These are phyloP conservation scores for Hypholoma fasciculare DNA, from an alignment of 768 basidiomycete species.

Conservation along the genomic window DNA sequence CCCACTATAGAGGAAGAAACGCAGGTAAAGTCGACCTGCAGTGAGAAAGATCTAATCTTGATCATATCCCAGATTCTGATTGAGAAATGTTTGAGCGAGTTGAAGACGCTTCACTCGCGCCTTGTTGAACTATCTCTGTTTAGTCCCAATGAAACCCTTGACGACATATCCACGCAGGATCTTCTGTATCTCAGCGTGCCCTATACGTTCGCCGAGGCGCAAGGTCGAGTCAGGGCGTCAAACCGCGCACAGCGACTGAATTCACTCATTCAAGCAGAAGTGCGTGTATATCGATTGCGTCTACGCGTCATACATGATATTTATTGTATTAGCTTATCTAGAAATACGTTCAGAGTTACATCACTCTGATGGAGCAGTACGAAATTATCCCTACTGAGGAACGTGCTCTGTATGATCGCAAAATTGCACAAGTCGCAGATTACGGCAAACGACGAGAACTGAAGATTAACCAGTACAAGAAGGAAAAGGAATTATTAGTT, in stretches of 20 bases:
- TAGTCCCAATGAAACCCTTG: conserved; percentile 80
- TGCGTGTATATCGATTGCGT: conserved; percentile 28
- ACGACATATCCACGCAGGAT: conserved; percentile 80
- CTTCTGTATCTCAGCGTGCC: conserved; percentile 76
- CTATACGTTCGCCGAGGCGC: conserved; percentile 65
- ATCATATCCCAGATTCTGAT: conserved; percentile 52
- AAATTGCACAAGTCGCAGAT: conserved; percentile 53
- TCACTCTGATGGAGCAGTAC: conserved; percentile 60
- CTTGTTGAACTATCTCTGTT: conserved; percentile 69
- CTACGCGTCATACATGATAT: conserved; percentile 7
- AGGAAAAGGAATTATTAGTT: conserved; percentile 76
- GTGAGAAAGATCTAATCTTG: neutral
- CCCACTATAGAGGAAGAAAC: conserved; percentile 43
- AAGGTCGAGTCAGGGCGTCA: conserved; percentile 55
- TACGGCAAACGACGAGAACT: conserved; percentile 73
- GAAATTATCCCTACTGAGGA: conserved; percentile 65
- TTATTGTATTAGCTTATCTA: conserved; percentile 30
- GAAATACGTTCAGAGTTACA: conserved; percentile 49
- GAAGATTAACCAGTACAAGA: conserved; percentile 90
- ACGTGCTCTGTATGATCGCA: conserved; percentile 51
- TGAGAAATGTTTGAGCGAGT: conserved; percentile 52
- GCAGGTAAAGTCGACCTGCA: conserved; percentile 30
- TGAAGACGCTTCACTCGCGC: conserved; percentile 51
- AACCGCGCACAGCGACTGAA: conserved; percentile 59
- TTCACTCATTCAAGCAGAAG: conserved; percentile 57